Percentiles rank a stretch among this genome's conserved stretches.
Evolutionary conservation across 2,329 filamentous ascomycete species (phyloP).

Genomic region (Graphilbum sp.): DNA sequence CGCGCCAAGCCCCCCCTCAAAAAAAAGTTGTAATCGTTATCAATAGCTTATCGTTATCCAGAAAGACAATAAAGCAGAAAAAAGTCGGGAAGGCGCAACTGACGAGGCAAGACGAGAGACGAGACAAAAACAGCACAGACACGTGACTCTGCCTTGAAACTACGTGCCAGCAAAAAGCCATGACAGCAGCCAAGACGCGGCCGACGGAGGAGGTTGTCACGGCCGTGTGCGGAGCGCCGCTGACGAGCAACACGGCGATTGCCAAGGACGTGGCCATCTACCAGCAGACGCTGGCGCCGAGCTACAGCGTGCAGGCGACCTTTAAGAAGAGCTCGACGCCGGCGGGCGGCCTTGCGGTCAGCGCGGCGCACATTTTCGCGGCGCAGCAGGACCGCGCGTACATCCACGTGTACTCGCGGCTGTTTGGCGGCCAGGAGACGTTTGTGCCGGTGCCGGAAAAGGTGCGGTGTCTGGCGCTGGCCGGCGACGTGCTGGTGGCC

Average conservation of each 20-base stretch:
- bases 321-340: conserved; percentile 90
- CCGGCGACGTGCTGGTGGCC: conserved; percentile 55
- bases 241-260: conserved; percentile 45
- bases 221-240: conserved; percentile 37
- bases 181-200: too few relatives aligned
- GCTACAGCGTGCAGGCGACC: conserved; percentile 53
- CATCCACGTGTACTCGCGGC: conserved; percentile 77
- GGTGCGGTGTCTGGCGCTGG: conserved; percentile 61
- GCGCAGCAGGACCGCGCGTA: conserved; percentile 85
- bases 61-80: not conserved
- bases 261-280: conserved; percentile 78
- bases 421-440: conserved; percentile 74
- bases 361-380: conserved; percentile 70
- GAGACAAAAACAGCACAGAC: not conserved
- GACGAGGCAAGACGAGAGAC: not conserved
- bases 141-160: too few relatives aligned
- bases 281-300: conserved; percentile 64
- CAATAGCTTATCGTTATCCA: not conserved
- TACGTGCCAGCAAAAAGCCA: too few relatives aligned
- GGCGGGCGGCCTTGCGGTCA: conserved; percentile 64
- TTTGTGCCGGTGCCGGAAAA: conserved; percentile 76
- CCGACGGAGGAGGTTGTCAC: conserved; percentile 41
- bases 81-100: not conserved
- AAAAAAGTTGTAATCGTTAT: too few relatives aligned
- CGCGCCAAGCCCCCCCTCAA: too few relatives aligned